These are phyloP conservation scores for Backusella westeae DNA, from an alignment of 192 early-diverging fungal genomes.

Conservation along the genomic window DNA sequence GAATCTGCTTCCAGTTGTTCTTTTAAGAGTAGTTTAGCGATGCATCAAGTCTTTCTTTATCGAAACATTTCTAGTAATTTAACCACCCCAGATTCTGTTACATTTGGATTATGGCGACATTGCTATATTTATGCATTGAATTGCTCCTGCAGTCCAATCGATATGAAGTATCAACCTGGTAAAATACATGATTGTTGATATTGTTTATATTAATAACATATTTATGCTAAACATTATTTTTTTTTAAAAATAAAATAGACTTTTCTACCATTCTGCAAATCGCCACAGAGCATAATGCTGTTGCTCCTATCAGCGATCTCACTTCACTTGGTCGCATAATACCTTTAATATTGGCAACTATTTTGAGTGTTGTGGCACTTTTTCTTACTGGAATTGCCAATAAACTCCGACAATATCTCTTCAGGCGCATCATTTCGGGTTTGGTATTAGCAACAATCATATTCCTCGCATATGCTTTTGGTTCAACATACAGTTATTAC, in stretches of 20 bases:
- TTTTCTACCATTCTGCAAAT: conserved; percentile 4
- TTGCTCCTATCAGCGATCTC: not conserved
- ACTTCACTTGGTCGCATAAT: conserved; percentile 2
- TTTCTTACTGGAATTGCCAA: not conserved
- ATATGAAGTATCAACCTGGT: conserved; percentile 12
- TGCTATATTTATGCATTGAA: conserved; percentile 12
- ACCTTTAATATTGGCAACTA: conserved; percentile 3
- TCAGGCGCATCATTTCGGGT: not conserved
- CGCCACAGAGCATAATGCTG: conserved; percentile 8
- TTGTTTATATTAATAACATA: not conserved
- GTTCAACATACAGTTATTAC: not conserved
- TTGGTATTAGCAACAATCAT: not conserved
- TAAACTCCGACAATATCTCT: not conserved
- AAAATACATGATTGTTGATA: not conserved
- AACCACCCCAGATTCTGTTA: conserved; percentile 1
- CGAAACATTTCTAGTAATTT: conserved; percentile 11
- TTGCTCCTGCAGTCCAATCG: conserved; percentile 2
- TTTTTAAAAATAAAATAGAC: not conserved
- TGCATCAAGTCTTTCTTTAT: conserved; percentile 13
- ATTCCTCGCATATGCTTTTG: not conserved
- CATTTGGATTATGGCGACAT: conserved; percentile 11
- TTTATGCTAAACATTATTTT: not conserved
- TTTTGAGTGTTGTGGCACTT: not conserved
- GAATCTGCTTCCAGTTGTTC: conserved; percentile 5
- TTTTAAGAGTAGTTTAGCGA: conserved; percentile 10